phyloP scores from a whole-genome alignment of 352 stramenopile species.

The Pythium sukuiense region DNA sequence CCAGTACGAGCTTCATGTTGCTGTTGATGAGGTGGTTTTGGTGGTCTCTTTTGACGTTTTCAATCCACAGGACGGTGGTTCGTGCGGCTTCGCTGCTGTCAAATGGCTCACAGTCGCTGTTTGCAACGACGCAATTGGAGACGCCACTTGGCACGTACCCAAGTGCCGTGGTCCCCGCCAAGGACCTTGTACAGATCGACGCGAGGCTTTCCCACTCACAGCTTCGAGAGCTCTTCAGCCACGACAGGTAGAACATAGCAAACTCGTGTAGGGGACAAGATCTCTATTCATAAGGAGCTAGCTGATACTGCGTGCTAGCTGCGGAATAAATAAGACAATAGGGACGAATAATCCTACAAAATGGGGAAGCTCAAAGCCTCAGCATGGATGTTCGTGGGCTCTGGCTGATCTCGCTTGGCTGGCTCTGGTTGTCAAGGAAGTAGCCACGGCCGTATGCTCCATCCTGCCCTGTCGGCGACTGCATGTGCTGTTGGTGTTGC shows the following conservation, averaged over 20 bases:
- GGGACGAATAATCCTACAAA: background rate
- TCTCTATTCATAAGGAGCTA: slow-evolving; percentile 13
- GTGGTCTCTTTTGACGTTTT: background rate
- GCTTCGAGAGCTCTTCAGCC: slow-evolving; percentile 22
- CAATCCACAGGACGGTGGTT: slow-evolving; percentile 45
- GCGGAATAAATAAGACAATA: slow-evolving; percentile 24
- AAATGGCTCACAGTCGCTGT: slow-evolving; percentile 71
- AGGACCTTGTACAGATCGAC: slow-evolving; percentile 56
- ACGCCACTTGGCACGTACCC: slow-evolving; percentile 70
- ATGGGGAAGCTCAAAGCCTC: slow-evolving; percentile 5
- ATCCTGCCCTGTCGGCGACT: slow-evolving; percentile 8
- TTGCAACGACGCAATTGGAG: slow-evolving; percentile 49
- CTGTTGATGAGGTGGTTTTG: background rate
- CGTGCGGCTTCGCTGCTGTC: slow-evolving; percentile 35
- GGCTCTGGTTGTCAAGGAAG: slow-evolving; percentile 7
- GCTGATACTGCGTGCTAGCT: background rate
- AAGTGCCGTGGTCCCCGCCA: slow-evolving; percentile 54
- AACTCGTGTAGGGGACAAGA: background rate
- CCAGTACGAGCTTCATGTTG: slow-evolving; percentile 28
- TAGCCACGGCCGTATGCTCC: background rate
- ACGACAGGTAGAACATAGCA: background rate
- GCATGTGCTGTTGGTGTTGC: slow-evolving; percentile 13
- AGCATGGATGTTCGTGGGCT: slow-evolving; percentile 20
- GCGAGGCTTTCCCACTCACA: slow-evolving; percentile 31
- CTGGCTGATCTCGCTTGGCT: slow-evolving; percentile 20